These are phyloP conservation scores for Eutrema heterophyllum DNA, from an alignment of 345 rosid genomes.

Conservation along the genomic window DNA sequence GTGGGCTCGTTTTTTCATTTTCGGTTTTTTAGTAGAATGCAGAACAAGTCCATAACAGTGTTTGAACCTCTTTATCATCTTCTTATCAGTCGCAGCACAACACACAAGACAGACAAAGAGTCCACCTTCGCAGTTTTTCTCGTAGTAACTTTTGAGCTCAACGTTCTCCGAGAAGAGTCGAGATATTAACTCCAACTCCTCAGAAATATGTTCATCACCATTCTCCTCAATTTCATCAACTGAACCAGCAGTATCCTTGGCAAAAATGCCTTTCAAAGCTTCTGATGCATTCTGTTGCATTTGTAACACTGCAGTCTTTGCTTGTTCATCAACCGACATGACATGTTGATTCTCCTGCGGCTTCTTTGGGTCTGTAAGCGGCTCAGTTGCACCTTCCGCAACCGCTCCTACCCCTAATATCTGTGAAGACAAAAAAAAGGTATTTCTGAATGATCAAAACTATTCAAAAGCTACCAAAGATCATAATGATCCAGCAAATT, in stretches of 20 bases:
- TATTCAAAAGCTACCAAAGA: neutral
- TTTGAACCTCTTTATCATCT: slow-evolving; percentile 47
- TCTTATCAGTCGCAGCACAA: slow-evolving; percentile 46
- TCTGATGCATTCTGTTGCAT: slow-evolving; percentile 41
- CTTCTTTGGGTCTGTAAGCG: neutral
- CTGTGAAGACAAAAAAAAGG: neutral
- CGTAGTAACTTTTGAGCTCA: slow-evolving; percentile 58
- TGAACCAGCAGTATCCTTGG: slow-evolving; percentile 19
- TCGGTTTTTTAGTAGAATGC: slow-evolving; percentile 45
- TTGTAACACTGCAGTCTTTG: slow-evolving; percentile 9
- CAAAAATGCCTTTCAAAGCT: slow-evolving; percentile 36
- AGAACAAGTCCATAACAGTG: slow-evolving; percentile 53
- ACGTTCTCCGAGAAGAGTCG: slow-evolving; percentile 40
- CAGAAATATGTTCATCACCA: slow-evolving; percentile 20
- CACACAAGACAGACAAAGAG: slow-evolving; percentile 57
- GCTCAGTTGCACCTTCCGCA: slow-evolving; percentile 8
- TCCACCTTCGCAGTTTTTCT: slow-evolving; percentile 43
- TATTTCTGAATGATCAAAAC: neutral
- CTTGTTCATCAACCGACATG: neutral
- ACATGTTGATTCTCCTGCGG: slow-evolving; percentile 22
- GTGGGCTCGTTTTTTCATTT: slow-evolving; percentile 49
- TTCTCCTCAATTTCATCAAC: slow-evolving; percentile 33
- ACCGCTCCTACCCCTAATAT: neutral
- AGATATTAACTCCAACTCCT: slow-evolving; percentile 42
- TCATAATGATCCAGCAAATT: neutral